Evolutionary conservation across 176 grass and related monocot species (phyloP).

Genomic region (Guadua angustifolia): DNA sequence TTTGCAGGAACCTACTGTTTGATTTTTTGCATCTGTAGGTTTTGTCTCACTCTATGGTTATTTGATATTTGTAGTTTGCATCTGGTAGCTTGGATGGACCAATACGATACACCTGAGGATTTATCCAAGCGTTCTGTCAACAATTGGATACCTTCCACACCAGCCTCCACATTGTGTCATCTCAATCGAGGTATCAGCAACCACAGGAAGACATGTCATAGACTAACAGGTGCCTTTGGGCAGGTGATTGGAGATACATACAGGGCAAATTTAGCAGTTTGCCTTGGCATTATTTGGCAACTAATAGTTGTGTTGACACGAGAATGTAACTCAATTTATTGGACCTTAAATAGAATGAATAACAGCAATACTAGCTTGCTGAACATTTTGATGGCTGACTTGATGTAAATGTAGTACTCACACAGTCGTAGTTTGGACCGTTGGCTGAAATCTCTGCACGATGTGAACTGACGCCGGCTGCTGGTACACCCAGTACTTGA

Average conservation of each 20-base stretch:
- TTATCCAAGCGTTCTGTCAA: not conserved
- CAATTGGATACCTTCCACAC: not conserved
- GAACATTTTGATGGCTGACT: not conserved
- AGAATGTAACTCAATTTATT: not conserved
- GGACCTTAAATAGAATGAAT: constrained; percentile 14
- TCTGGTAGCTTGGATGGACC: constrained; percentile 95
- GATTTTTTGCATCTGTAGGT: not conserved
- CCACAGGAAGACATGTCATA: not conserved
- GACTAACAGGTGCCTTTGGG: not conserved
- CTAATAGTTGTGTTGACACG: constrained; percentile 5
- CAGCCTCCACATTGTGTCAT: constrained; percentile 9
- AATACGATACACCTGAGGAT: constrained; percentile 65
- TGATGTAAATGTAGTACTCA: constrained; percentile 12
- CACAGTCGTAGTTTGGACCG: too few species aligned
- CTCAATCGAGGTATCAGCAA: constrained; percentile 18
- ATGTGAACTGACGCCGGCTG: too few species aligned
- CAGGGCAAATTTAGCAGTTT: not conserved
- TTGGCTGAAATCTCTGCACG: too few species aligned
- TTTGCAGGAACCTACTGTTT: not conserved
- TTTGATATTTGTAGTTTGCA: constrained; percentile 74
- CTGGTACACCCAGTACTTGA: too few species aligned
- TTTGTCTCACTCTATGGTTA: not conserved
- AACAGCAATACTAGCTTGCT: not conserved
- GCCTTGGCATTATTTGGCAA: not conserved
- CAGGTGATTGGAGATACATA: not conserved